Evolutionary conservation across 768 basidiomycete genomes (phyloP).

Genomic region (Pleurotus djamor): DNA sequence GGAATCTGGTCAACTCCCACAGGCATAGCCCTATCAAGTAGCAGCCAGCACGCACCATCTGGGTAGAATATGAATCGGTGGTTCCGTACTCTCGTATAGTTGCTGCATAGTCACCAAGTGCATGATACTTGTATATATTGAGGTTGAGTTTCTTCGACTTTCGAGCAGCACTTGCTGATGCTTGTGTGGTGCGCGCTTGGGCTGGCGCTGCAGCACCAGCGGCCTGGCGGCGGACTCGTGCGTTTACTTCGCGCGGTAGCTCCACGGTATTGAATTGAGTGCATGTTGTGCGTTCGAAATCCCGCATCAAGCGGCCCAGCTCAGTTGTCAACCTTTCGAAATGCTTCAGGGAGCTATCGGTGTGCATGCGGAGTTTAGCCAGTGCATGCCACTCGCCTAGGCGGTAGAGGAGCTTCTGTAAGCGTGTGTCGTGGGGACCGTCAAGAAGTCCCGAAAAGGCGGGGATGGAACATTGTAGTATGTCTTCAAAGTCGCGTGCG

Average conservation of each 20-base stretch:
- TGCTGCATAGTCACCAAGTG: constrained; percentile 26
- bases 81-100: constrained; percentile 27
- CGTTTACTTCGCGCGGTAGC: constrained; percentile 21
- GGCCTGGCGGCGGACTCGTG: constrained; percentile 10
- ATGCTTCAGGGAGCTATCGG: constrained; percentile 22
- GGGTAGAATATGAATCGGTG: constrained; percentile 30
- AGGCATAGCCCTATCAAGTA: constrained; percentile 4
- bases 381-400: constrained; percentile 30
- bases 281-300: constrained; percentile 23
- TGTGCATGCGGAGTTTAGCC: constrained; percentile 35
- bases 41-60: constrained; percentile 17
- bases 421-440: constrained; percentile 13
- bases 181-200: not conserved
- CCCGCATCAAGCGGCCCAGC: constrained; percentile 21
- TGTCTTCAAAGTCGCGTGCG: constrained; percentile 20
- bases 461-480: constrained; percentile 29
- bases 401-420: constrained; percentile 24
- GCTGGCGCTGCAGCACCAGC: not conserved
- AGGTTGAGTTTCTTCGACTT: constrained; percentile 21
- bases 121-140: constrained; percentile 29
- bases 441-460: constrained; percentile 29
- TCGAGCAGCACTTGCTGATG: not conserved
- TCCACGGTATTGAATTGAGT: constrained; percentile 21
- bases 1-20: constrained; percentile 5
- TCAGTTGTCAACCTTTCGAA: constrained; percentile 15